These are phyloP conservation scores for Globisporangium paroecandrum DNA, from an alignment of 352 stramenopile species.

Conservation along the genomic window DNA sequence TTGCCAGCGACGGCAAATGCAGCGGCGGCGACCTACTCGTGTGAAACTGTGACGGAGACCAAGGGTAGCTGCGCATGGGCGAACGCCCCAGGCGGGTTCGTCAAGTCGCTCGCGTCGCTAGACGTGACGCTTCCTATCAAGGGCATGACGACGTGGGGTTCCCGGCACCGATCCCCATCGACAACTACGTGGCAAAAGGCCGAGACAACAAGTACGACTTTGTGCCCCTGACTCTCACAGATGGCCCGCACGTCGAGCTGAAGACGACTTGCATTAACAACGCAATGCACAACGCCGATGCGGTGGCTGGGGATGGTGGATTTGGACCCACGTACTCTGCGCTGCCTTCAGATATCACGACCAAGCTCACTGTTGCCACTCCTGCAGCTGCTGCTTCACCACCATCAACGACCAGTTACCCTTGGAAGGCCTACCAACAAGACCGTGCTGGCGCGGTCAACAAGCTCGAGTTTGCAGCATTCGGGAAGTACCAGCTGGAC, in stretches of 20 bases:
- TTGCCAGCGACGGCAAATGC: no score
- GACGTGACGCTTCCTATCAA: no score
- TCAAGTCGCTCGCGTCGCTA: no score
- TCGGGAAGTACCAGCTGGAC: slow-evolving; percentile 50
- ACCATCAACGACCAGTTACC: slow-evolving; percentile 9
- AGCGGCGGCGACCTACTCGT: no score
- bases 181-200: slow-evolving; percentile 49
- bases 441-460: slow-evolving; percentile 33
- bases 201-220: slow-evolving; percentile 9
- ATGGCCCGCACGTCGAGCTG: slow-evolving; percentile 10
- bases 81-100: no score
- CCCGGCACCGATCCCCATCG: slow-evolving; percentile 35
- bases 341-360: no score
- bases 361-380: no score
- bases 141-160: no score
- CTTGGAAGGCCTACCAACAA: slow-evolving; percentile 51
- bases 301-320: neutral
- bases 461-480: slow-evolving; percentile 33
- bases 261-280: neutral
- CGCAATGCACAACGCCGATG: slow-evolving; percentile 6
- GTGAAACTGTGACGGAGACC: no score
- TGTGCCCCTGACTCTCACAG: neutral
- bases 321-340: no score
- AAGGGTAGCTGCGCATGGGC: no score
- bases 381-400: no score